Evolutionary conservation across 192 early-diverging fungal genomes (phyloP).

Genomic region (Podila verticillata): DNA sequence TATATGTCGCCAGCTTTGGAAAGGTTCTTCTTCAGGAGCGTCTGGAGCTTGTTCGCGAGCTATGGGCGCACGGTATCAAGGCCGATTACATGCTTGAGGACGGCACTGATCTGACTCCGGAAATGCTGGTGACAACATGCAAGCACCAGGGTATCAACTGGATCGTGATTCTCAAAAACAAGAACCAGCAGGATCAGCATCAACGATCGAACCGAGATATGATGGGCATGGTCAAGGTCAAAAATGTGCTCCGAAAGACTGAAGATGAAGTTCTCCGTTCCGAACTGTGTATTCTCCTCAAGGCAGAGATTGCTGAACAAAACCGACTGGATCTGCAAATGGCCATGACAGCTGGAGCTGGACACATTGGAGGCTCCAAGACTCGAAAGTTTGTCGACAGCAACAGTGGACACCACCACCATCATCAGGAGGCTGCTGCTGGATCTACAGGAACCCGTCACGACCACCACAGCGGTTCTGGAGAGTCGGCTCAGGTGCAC

Average conservation of each 20-base stretch:
- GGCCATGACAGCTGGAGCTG: constrained; percentile 51
- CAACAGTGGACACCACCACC: constrained; percentile 6
- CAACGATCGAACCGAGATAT: constrained; percentile 32
- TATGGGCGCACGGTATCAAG: constrained; percentile 81
- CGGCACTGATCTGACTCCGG: constrained; percentile 71
- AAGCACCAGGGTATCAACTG: constrained; percentile 78
- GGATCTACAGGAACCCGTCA: constrained; percentile 40
- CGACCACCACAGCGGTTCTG: constrained; percentile 48
- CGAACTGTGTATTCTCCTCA: constrained; percentile 66
- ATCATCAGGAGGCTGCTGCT: constrained; percentile 14
- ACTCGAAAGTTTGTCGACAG: constrained; percentile 15
- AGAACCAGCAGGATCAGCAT: constrained; percentile 50
- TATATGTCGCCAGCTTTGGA: constrained; percentile 87
- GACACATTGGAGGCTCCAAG: constrained; percentile 22
- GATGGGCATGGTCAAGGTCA: constrained; percentile 70
- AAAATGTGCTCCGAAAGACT: constrained; percentile 74
- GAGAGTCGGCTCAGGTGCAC: constrained; percentile 42
- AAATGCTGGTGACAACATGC: constrained; percentile 68
- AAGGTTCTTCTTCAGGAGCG: constrained; percentile 76
- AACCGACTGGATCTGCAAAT: constrained; percentile 62
- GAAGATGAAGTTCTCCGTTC: constrained; percentile 74
- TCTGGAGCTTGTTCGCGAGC: constrained; percentile 77
- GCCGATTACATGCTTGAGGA: constrained; percentile 87
- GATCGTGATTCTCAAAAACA: constrained; percentile 79
- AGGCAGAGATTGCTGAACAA: constrained; percentile 75